phyloP scores from a whole-genome alignment of 371 early-diverging fungal genomes.

The Mycotypha africana region DNA sequence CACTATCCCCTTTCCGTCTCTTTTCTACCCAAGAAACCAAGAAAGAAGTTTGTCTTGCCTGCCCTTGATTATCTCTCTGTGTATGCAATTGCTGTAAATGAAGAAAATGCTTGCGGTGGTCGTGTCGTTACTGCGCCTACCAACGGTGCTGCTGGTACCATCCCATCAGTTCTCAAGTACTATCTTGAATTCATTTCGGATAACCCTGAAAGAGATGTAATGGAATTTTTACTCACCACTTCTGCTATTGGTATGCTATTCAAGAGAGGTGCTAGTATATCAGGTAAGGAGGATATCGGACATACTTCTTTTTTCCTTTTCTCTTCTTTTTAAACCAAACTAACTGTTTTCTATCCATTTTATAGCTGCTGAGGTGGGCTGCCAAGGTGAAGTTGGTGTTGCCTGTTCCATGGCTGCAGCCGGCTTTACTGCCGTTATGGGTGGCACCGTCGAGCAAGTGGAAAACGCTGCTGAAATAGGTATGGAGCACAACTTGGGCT shows the following conservation, averaged over 20 bases:
- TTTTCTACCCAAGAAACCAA: conserved; percentile 36
- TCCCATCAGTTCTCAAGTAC: conserved; percentile 93
- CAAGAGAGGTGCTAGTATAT: conserved; percentile 92
- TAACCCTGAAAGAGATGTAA: conserved; percentile 80
- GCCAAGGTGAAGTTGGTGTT: conserved; percentile 87
- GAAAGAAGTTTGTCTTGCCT: conserved; percentile 44
- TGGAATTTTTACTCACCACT: conserved; percentile 89
- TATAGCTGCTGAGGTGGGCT: conserved; percentile 91
- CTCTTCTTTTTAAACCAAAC: background rate
- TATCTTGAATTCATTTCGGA: conserved; percentile 91
- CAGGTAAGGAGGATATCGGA: conserved; percentile 14
- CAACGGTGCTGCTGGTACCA: conserved; percentile 89
- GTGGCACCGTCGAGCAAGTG: conserved; percentile 84
- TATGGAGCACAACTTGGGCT: conserved; percentile 93
- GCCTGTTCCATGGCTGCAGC: conserved; percentile 96
- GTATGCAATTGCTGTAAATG: conserved; percentile 96
- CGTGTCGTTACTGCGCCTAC: conserved; percentile 93
- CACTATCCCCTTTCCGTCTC: conserved; percentile 29
- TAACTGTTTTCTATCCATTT: background rate
- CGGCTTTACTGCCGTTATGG: conserved; percentile 94
- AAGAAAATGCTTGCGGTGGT: conserved; percentile 95
- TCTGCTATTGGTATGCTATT: conserved; percentile 95
- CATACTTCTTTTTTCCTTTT: background rate
- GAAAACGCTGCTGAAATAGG: conserved; percentile 97
- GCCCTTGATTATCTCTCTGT: conserved; percentile 93